A percentile compares a stretch with the other conserved stretches of the same genome.
Conservation (phyloP, 805 yeast genomes). For the Kodamaea restingae region DNA sequence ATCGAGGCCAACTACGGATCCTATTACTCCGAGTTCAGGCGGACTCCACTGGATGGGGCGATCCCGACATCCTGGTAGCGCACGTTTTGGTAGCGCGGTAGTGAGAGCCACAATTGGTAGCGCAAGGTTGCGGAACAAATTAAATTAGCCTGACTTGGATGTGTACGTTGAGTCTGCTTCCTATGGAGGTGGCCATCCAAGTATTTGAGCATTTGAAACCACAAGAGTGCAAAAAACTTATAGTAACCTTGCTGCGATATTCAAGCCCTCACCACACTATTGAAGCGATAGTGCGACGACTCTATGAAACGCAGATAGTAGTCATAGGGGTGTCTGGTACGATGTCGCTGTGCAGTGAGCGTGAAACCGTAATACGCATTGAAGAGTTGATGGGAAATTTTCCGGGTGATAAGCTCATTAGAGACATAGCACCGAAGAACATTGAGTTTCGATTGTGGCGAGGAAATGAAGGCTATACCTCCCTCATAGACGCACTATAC, state of each 20-base stretch:
- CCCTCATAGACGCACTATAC: conserved; percentile 7
- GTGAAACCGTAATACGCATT: neutral
- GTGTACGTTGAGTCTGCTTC: conserved; percentile 9
- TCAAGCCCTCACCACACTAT: neutral
- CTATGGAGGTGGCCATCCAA: conserved; percentile 17
- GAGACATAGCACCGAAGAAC: neutral
- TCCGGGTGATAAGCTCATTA: neutral
- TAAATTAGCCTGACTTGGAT: neutral
- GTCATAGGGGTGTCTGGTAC: conserved; percentile 1
- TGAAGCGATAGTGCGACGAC: conserved; percentile 2
- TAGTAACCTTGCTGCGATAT: neutral
- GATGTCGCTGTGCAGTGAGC: neutral
- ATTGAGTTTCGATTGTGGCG: conserved; percentile 4
- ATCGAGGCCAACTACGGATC: conserved; percentile 18
- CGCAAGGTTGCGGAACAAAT: too few species aligned
- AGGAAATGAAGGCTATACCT: conserved; percentile 3
- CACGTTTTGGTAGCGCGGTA: neutral
- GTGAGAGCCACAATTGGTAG: neutral
- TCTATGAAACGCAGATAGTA: conserved; percentile 4
- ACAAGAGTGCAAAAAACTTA: conserved; percentile 11
- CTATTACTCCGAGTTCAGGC: conserved; percentile 11
- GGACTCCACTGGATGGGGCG: too few species aligned
- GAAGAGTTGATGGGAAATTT: neutral
- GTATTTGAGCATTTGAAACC: conserved; percentile 12
- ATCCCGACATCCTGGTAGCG: neutral